Conservation (phyloP, 805 yeast genomes). For the Candida chilensis region DNA sequence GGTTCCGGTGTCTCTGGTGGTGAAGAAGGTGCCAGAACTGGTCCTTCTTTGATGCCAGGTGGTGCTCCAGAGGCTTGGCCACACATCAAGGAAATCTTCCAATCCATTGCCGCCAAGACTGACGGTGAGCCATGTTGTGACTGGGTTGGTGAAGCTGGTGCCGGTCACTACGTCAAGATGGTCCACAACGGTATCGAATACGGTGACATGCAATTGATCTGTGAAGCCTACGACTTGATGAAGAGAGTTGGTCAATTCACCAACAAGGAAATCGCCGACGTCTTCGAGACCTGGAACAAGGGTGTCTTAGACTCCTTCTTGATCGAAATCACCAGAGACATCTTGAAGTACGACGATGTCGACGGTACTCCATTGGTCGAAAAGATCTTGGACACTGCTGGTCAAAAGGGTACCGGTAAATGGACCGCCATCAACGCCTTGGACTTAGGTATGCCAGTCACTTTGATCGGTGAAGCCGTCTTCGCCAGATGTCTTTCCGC, state of each 20-base stretch:
- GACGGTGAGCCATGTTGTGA: conserved; percentile 99
- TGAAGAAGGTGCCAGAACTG: conserved; percentile 99
- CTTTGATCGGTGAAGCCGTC: conserved; percentile 97
- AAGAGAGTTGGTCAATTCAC: conserved; percentile 88
- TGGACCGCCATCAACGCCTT: conserved; percentile 99
- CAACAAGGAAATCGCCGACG: conserved; percentile 89
- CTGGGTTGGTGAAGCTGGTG: conserved; percentile 99
- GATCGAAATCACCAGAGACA: conserved; percentile 94
- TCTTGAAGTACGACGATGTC: conserved; percentile 78
- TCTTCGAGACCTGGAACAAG: conserved; percentile 87
- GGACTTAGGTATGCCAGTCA: conserved; percentile 97
- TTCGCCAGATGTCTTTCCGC: conserved; percentile 95
- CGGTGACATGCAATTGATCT: conserved; percentile 99
- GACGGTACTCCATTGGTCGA: conserved; percentile 93
- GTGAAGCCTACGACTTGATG: conserved; percentile 95
- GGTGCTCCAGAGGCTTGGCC: conserved; percentile 99
- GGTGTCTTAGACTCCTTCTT: conserved; percentile 97
- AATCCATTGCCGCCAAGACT: conserved; percentile 88
- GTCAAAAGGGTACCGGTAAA: conserved; percentile 99
- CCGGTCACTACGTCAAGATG: conserved; percentile 99
- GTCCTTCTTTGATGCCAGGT: conserved; percentile 99
- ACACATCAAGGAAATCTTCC: conserved; percentile 93
- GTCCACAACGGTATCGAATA: conserved; percentile 99
- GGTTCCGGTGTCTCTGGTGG: conserved; percentile 99
- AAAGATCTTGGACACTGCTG: conserved; percentile 94